Base-by-base conservation (phyloP, 2,329 filamentous ascomycete species). In the Sporothrix brunneoviolacea region DNA sequence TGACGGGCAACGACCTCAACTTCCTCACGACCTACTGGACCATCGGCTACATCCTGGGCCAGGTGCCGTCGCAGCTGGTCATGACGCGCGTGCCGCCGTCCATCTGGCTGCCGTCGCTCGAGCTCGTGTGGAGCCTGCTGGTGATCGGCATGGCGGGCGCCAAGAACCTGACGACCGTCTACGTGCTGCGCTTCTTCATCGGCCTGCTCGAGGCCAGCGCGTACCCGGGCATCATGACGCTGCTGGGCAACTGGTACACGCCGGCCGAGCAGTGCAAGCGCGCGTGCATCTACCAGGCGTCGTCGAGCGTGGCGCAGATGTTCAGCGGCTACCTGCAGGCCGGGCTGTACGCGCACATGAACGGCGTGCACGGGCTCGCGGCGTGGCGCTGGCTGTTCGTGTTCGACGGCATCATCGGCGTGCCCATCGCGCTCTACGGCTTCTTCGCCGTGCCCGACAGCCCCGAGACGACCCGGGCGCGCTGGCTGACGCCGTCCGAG, bases 21-120 rank as follows among this genome's bases (percentile, higher is more conserved):
- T 74, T 78, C 53, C 62, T 70, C 51, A 63, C 61, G 43, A 74
- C 77, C 0, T 73, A 70, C 32, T 84, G 79, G 69, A 82, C 77
- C 0, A 71, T 78, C 1, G 80, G 80, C 8, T 84, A 84, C 55
- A 74, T 80, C 0, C 67, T 83, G 62, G 67, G 68, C 0, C 63
- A 70, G 33, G 62, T 65, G 36, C 66, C 68, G 2, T 65, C 64
- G 5, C 70, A 68, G 33, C 51, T 71, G 33, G 63, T 70, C 51
- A 63, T 68, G 55, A 70, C 65, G 1, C 65, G 63, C 53, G 60
- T 71, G 12, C 63, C 66, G 1, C 68, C 69, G 0, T 69, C 66
- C 4, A 51, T 70, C 10, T 70, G 65, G 58, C 60, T 72, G 5
- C 70, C 70, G 0, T 57, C 59, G 5, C 68, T 68, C 32, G 56